Conservation (phyloP, 768 basidiomycete genomes). For the Butyriboletus loyo region DNA sequence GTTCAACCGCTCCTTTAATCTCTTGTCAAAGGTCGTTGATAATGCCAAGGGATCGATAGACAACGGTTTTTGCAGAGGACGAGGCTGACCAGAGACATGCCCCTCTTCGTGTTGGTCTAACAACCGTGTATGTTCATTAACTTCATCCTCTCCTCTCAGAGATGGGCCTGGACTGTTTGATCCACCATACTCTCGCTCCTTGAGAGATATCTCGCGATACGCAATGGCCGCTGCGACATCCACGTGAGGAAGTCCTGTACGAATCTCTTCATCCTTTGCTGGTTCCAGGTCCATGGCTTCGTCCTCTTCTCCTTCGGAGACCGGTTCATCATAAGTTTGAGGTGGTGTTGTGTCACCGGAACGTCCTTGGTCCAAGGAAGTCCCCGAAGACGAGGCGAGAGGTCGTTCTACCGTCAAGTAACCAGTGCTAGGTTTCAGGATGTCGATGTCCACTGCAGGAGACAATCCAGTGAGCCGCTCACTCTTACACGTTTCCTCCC, state of each 20-base stretch:
- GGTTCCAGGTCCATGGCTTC: slow-evolving; percentile 65
- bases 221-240: slow-evolving; percentile 84
- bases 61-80: slow-evolving; percentile 35
- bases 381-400: slow-evolving; percentile 40
- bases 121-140: slow-evolving; percentile 39
- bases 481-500: neutral
- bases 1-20: slow-evolving; percentile 64
- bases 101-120: slow-evolving; percentile 27
- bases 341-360: slow-evolving; percentile 44
- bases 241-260: slow-evolving; percentile 68
- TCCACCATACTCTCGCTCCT: slow-evolving; percentile 34
- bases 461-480: neutral
- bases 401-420: slow-evolving; percentile 80
- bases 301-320: slow-evolving; percentile 95
- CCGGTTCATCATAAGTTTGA: slow-evolving; percentile 73
- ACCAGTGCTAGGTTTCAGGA: slow-evolving; percentile 87
- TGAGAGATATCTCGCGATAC: slow-evolving; percentile 79
- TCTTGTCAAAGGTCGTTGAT: slow-evolving; percentile 80
- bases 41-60: slow-evolving; percentile 87
- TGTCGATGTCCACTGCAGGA: slow-evolving; percentile 83
- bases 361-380: slow-evolving; percentile 42
- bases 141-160: slow-evolving; percentile 25
- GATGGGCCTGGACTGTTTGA: slow-evolving; percentile 8
- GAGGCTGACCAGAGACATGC: slow-evolving; percentile 14
- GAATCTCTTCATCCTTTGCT: slow-evolving; percentile 78